Evolutionary conservation across 495 filamentous ascomycete species (phyloP), one percentile per base, ranked within the genome.

Genomic region (Sporormia fimetaria): DNA sequence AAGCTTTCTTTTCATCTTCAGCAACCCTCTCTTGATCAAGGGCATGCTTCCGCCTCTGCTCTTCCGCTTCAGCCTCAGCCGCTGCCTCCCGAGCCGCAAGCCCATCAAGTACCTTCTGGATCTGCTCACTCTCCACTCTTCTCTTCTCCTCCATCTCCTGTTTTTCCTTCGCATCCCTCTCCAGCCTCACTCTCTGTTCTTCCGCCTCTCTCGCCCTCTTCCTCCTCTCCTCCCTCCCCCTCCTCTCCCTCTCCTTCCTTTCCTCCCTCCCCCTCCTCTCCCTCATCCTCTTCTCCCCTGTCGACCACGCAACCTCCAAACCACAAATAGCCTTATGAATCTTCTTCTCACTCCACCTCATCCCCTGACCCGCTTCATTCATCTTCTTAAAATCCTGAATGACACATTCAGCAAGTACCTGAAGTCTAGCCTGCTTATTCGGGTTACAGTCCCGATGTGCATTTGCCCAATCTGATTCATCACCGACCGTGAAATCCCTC

Each of bases 141-240:
- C 23, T 20, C 16, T 29, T 14, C 15, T 18, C 29, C 29, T 42
- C 26, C 21, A 22, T 17, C 40, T 21, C 17, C n/a, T 16, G 11
- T 14, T 18, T 35, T 15, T 16, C 22, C 40, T 35, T 16, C 32
- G 23, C 36, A 21, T 33, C 12, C 40, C 9, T 20, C 31, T 36
- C 22, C 5, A n/a, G 21, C 1, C 8, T 34, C 17, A 4, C 38
- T 4, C 28, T 21, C 42, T 44, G 33, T 34, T n/a, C n/a, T n/a
- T n/a, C n/a, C n/a, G n/a, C n/a, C n/a, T n/a, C n/a, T n/a, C 33
- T 37, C 23, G 33, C 42, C n/a, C 42, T 34, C 11, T 37, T 4
- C 33, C n/a, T n/a, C n/a, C 8, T 18, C 26, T 42, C 11, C 15
- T 21, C 20, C 9, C n/a, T 30, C 16, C 23, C 14, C 16, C 21